Percentiles rank a stretch among this genome's conserved stretches.
phyloP scores from a whole-genome alignment of 805 yeast species.

The Candida incommunis region DNA sequence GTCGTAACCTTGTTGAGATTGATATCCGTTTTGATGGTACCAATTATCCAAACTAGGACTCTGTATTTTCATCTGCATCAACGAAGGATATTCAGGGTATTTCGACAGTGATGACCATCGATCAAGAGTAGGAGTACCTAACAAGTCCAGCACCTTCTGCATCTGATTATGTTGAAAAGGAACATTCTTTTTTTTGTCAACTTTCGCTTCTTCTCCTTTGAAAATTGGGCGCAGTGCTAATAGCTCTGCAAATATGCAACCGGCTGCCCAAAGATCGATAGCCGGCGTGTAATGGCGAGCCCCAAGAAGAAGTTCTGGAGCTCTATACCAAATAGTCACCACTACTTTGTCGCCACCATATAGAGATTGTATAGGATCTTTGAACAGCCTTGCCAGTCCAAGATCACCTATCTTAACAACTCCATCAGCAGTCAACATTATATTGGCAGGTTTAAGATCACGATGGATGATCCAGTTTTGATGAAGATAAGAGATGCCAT shows the following conservation, averaged over 20 bases:
- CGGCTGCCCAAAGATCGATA: conserved; percentile 90
- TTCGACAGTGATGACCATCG: conserved; percentile 66
- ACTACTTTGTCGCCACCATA: conserved; percentile 92
- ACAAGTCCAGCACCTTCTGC: conserved; percentile 78
- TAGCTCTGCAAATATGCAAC: conserved; percentile 86
- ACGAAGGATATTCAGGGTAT: conserved; percentile 71
- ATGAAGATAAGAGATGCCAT: conserved; percentile 83
- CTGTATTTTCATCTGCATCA: conserved; percentile 44
- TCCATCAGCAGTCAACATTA: conserved; percentile 85
- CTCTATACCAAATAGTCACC: conserved; percentile 94
- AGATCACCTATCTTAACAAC: conserved; percentile 92
- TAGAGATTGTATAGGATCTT: conserved; percentile 71
- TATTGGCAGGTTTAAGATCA: conserved; percentile 94
- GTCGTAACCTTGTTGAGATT: conserved; percentile 52
- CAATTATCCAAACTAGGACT: conserved; percentile 66
- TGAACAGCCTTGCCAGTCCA: conserved; percentile 80
- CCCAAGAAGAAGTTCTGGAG: conserved; percentile 83
- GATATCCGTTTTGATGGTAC: conserved; percentile 75
- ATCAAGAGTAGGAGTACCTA: conserved; percentile 74
- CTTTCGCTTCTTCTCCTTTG: conserved; percentile 95
- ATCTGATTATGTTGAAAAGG: conserved; percentile 92
- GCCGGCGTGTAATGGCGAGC: conserved; percentile 89
- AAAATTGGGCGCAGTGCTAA: conserved; percentile 82
- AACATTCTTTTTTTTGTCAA: conserved; percentile 82
- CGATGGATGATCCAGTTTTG: conserved; percentile 95